Conservation (phyloP, 257 asterid species). For the Parsonsia alboflavescens region DNA sequence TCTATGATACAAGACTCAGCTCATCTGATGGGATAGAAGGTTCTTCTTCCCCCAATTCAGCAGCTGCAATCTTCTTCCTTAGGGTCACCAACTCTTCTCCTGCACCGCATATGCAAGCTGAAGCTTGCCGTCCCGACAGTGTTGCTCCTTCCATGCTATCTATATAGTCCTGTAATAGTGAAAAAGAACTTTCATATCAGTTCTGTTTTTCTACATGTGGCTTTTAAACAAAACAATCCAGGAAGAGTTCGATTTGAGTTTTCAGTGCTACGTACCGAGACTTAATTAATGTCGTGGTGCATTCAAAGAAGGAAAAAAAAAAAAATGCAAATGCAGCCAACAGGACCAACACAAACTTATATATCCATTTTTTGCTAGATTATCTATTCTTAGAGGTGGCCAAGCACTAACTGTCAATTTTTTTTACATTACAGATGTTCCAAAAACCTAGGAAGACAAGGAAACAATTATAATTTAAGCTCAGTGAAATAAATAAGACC, state of each 20-base stretch:
- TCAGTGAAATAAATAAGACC: neutral
- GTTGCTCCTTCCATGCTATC: slow-evolving; percentile 99
- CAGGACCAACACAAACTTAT: neutral
- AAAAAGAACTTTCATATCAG: neutral
- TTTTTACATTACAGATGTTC: neutral
- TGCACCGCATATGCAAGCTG: slow-evolving; percentile 70
- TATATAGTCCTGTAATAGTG: slow-evolving; percentile 68
- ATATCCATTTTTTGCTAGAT: neutral
- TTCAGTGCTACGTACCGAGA: neutral
- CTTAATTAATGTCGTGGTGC: neutral
- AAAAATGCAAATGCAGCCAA: neutral
- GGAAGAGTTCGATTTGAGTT: neutral
- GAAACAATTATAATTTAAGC: neutral
- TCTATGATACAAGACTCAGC: slow-evolving; percentile 47
- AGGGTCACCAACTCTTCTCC: slow-evolving; percentile 74
- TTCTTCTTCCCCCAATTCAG: slow-evolving; percentile 23
- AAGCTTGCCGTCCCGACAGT: slow-evolving; percentile 91
- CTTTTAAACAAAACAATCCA: neutral
- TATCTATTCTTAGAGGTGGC: neutral
- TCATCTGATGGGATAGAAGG: slow-evolving; percentile 35
- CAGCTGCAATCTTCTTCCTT: slow-evolving; percentile 34
- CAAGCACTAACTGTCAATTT: neutral
- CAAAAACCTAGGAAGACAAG: neutral
- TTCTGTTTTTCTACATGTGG: neutral
- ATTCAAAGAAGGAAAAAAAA: too few relatives aligned